Evolutionary conservation across 352 stramenopile genomes (phyloP).

Genomic region (Globisporangium heterothallicum): DNA sequence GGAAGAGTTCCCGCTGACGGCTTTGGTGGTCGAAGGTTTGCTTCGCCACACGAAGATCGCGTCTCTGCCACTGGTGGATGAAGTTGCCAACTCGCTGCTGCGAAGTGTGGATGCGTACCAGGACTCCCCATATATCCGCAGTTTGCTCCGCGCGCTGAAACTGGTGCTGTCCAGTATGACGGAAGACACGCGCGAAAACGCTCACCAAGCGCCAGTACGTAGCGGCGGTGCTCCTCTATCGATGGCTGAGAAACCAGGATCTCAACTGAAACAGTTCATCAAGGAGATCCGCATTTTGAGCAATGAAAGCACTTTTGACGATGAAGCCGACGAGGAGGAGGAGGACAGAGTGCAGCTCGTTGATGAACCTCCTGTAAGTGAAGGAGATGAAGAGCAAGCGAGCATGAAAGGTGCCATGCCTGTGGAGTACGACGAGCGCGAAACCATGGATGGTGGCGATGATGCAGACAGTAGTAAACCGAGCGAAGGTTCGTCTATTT

Average conservation of each 20-base stretch:
- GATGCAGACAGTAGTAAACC: conserved; percentile 15
- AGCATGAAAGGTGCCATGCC: conserved; percentile 67
- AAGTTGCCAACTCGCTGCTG: conserved; percentile 67
- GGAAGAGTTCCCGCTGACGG: conserved; percentile 62
- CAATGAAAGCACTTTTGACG: conserved; percentile 22
- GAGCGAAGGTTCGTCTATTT: conserved; percentile 17
- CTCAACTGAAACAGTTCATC: conserved; percentile 47
- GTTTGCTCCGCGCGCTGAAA: conserved; percentile 59
- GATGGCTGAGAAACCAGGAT: conserved; percentile 5
- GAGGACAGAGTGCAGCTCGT: conserved; percentile 10
- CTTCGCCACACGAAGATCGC: conserved; percentile 53
- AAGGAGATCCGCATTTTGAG: conserved; percentile 56
- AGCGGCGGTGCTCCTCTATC: not conserved
- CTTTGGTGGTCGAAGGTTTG: conserved; percentile 70
- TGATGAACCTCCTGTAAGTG: conserved; percentile 7
- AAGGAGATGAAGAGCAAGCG: conserved; percentile 10
- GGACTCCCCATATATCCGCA: conserved; percentile 40
- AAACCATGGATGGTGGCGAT: conserved; percentile 16
- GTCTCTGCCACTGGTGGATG: conserved; percentile 72
- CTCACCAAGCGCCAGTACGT: not conserved
- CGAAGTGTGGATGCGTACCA: conserved; percentile 75
- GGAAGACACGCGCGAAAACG: conserved; percentile 1
- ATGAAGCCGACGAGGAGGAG: conserved; percentile 17
- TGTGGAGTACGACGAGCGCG: conserved; percentile 46
- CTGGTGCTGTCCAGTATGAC: conserved; percentile 45